Evolutionary conservation across 2,329 filamentous ascomycete species (phyloP), one percentile per base, ranked within the genome.

Genomic region (Gaeumannomyces sp.): DNA sequence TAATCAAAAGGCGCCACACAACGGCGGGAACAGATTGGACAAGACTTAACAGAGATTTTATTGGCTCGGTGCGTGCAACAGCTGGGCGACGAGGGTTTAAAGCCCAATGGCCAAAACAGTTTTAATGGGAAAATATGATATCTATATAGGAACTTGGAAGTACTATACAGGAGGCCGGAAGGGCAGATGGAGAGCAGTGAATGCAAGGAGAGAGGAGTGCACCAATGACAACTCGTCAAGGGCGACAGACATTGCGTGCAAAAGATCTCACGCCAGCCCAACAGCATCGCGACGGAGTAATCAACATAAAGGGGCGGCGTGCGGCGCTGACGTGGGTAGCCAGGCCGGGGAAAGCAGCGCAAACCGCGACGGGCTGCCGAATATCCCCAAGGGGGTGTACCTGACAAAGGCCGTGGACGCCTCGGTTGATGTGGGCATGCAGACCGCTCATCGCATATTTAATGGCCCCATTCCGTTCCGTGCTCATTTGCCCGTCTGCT

Each of bases 381-480:
- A 53, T 53, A 53, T 25, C 45, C 22, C 45, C 45, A 14, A 53
- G 14, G 45, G 19, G 45, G 7, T 25, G 45, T n/a, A n/a, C 45
- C 22, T 14, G 45, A 53, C 45, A 11, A 53, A 53, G 22, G 22
- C 45, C 45, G 22, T 19, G 22, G 45, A 22, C 19, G 22, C 22
- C 45, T 50, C 45, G 45, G 45, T 53, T 53, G 45, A 53, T 53
- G 45, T n/a, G 45, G n/a, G 45, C 45, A 53, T 53, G 45, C 45
- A 53, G 45, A 53, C 45, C 45, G 45, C 45, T 10, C 45, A 53
- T 53, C 45, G 45, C 45, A 25, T 22, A n/a, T 8, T 25, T 11
- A 6, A 53, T 53, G 45, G 45, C 6, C 45, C 45, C 45, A 53
- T 53, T 53, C 22, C 38, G 16, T 16, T 45, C 38, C 38, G 16